These are phyloP conservation scores for Camelina sativa DNA, from an alignment of 345 rosid genomes.

Conservation along the genomic window DNA sequence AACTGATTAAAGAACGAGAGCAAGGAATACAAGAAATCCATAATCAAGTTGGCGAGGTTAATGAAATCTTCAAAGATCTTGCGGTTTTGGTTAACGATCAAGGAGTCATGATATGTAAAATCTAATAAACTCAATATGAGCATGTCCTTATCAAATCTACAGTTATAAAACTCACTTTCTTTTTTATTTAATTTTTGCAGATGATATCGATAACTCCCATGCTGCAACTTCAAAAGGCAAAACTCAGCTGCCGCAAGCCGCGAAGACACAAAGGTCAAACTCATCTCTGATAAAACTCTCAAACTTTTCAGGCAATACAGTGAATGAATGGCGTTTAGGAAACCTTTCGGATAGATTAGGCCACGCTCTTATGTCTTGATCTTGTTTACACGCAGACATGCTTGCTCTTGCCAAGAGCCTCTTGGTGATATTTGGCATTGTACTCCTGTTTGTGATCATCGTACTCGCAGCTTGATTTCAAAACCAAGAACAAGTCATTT, in stretches of 20 bases:
- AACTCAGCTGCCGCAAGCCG: conserved; percentile 81
- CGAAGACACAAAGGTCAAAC: conserved; percentile 92
- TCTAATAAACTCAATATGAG: background rate
- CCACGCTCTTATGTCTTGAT: conserved; percentile 20
- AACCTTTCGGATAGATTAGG: background rate
- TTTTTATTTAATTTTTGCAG: conserved; percentile 45
- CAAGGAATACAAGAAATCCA: conserved; percentile 93
- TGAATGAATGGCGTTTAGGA: background rate
- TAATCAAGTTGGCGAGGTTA: conserved; percentile 92
- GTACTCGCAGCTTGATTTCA: conserved; percentile 72
- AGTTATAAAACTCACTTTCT: background rate
- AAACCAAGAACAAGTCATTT: conserved; percentile 11
- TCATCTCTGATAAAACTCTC: conserved; percentile 81
- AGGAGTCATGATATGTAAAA: conserved; percentile 82
- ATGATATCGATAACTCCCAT: conserved; percentile 85
- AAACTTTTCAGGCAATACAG: background rate
- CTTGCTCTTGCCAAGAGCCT: too few species aligned
- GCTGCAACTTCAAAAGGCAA: conserved; percentile 88
- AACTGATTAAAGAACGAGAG: conserved; percentile 93
- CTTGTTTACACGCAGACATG: conserved; percentile 65
- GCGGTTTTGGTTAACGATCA: conserved; percentile 94
- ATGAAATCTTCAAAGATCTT: conserved; percentile 95
- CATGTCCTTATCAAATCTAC: background rate
- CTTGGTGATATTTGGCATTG: conserved; percentile 92
- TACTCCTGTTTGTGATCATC: conserved; percentile 82